Base-by-base conservation (phyloP, 208 protist species). In the Trypanosomatidae sp. region DNA sequence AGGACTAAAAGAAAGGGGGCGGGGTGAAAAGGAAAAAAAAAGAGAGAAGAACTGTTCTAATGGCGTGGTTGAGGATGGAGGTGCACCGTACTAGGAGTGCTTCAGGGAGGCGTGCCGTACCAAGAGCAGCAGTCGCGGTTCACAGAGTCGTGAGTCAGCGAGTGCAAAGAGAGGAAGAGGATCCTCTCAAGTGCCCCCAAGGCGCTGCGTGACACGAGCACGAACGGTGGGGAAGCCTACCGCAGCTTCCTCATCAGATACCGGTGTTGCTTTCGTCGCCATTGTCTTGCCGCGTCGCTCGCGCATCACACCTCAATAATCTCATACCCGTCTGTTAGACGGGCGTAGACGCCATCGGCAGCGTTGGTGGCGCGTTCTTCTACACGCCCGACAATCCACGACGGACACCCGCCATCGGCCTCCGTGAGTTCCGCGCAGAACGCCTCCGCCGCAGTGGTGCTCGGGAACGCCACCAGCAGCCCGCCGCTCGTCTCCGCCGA, bases 401-500 rank as follows among this genome's bases (percentile, higher is more conserved):
- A 91, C 6, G 82, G 81, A 60, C 56, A 74, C 49, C 87, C 83
- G 47, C 80, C 81, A 65, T 98, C 97, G 17, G 83, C 50, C 50
- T 88, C 84, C 33, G 81, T 53, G 36, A 99, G 69, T 7, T 94
- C 94, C 17, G 52, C 62, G 25, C 88, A 84, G 58, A 92, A 98
- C 1, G 46, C 53, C 60, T 95, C 73, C 6, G 97, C 98, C 19
- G 77, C 76, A 10, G 64, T 72, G 10, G 33, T 12, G 71, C 53
- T 80, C 0, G 84, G 66, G 33, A 99, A 74, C 46, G 88, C 88
- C 19, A 99, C 87, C 2, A 99, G 82, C 28, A 99, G 77, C 7
- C 98, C 98, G 41, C 98, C 98, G 60, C 96, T 98, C 0, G 98
- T 99, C 74, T 99, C 97, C 0, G 97, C 95, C 8, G 92, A 94